Base-by-base conservation (phyloP, 1,284 basidiomycete species). In the Bondarzewia mesenterica region DNA sequence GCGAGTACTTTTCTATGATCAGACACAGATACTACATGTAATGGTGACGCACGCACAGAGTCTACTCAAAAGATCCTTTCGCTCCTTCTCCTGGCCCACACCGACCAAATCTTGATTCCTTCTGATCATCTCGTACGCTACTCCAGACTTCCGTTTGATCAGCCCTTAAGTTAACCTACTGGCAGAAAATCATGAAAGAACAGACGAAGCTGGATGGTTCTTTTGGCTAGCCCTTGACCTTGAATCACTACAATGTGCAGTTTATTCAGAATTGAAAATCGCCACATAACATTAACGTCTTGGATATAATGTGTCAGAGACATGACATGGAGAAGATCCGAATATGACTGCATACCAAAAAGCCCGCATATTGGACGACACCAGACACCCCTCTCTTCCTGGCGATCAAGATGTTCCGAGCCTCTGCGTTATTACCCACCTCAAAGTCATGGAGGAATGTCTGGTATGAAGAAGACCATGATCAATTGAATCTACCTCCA, bases 231-330 rank as follows among this genome's bases (percentile, higher is more conserved):
- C 2, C 57, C 60, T 46, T 63, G 60, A 3, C 54, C 51, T 25
- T 58, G 56, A 35, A 62, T 50, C 1, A 56, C 50, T 6, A 36
- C 6, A 18, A 63, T 47, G 1, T 60, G 60, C 1, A 61, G 48
- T 14, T 56, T 38, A 37, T 57, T 56, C 41, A 63, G 55, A 35
- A 60, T 49, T 3, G 61, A 58, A 48, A 62, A 63, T 4, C 58
- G 55, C 25, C 60, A 57, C 16, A 37, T 8, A 58, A 52, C 48
- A 59, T 51, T 3, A 56, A 50, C 36, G 52, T 54, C 55, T 60
- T 27, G 15, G 21, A 8, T 14, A 21, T 5, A 12, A 18, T 26
- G 7, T n/a, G 32, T 47, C 20, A 22, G 23, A 14, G n/a, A 50
- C 10, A 6, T 18, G 16, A 7, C 18, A n/a, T 14, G 40, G n/a